Conservation (phyloP, 1,284 basidiomycete species). For the Mycena sp. region DNA sequence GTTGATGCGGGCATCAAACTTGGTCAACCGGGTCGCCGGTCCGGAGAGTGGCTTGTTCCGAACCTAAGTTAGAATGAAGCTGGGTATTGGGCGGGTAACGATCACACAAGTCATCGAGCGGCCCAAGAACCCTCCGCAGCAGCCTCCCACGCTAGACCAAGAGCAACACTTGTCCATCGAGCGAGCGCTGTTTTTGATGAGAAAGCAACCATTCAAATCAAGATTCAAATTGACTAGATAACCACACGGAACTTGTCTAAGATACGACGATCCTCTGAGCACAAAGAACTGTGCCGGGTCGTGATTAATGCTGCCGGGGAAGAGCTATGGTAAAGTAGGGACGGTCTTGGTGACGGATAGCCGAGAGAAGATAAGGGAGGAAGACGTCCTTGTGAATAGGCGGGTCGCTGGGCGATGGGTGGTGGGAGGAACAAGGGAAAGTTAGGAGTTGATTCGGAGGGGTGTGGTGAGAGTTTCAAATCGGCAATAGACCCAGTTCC, state of each 20-base stretch:
- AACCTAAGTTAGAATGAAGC: too few relatives aligned
- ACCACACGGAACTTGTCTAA: slow-evolving; percentile 13
- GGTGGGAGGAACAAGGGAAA: background rate
- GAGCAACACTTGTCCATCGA: too few relatives aligned
- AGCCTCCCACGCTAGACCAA: too few relatives aligned
- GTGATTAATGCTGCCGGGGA: background rate
- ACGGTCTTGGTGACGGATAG: background rate
- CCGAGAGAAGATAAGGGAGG: slow-evolving; percentile 23
- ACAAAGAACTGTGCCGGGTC: background rate
- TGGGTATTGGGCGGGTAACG: too few relatives aligned
- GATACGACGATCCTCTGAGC: slow-evolving; percentile 15
- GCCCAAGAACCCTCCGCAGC: too few relatives aligned
- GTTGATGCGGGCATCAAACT: too few relatives aligned
- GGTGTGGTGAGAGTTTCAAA: background rate
- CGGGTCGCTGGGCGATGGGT: slow-evolving; percentile 14
- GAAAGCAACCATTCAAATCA: too few relatives aligned
- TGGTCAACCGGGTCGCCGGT: too few relatives aligned
- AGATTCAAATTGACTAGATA: too few relatives aligned
- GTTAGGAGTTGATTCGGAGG: background rate
- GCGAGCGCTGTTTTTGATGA: too few relatives aligned
- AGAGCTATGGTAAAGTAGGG: background rate
- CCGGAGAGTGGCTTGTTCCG: too few relatives aligned
- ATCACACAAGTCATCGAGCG: too few relatives aligned
- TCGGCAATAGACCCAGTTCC: background rate
- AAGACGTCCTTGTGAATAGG: background rate